Percentiles rank a stretch among this genome's conserved stretches.
Conservation (phyloP, 176 grass and related monocot species). For the Thinopyrum elongatum region DNA sequence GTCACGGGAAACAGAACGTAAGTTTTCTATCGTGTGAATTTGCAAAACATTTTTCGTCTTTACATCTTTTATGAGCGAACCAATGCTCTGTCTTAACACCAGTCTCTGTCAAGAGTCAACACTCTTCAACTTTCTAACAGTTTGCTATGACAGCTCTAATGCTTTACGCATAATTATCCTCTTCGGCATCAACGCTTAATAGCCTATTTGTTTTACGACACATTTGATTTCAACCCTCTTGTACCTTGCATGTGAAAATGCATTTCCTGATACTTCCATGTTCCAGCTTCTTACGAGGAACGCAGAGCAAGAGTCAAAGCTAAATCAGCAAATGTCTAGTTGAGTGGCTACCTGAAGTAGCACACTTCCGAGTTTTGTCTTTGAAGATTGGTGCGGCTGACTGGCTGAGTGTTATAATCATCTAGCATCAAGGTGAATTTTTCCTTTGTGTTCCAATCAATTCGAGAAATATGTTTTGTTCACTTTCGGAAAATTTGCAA, state of each 20-base stretch:
- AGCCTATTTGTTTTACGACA: neutral
- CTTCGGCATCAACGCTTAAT: neutral
- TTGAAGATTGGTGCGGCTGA: neutral
- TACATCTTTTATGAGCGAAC: neutral
- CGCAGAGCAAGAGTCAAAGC: conserved; percentile 47
- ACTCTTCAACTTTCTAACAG: conserved; percentile 7
- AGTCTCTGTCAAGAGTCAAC: neutral
- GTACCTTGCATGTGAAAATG: neutral
- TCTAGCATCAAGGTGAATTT: neutral
- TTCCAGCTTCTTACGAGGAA: conserved; percentile 85
- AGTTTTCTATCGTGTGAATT: conserved; percentile 3
- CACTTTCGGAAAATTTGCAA: neutral
- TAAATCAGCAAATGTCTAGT: conserved; percentile 42
- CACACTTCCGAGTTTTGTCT: neutral
- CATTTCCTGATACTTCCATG: neutral
- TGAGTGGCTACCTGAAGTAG: neutral
- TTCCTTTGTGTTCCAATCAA: neutral
- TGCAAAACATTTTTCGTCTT: neutral
- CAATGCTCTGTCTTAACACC: neutral
- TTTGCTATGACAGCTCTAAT: neutral
- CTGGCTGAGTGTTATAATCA: neutral
- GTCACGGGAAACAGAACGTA: conserved; percentile 78
- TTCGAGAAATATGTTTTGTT: neutral
- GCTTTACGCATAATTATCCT: neutral
- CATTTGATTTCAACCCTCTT: neutral